Evolutionary conservation across 768 basidiomycete genomes (phyloP).

Genomic region (Suillus subaureus): DNA sequence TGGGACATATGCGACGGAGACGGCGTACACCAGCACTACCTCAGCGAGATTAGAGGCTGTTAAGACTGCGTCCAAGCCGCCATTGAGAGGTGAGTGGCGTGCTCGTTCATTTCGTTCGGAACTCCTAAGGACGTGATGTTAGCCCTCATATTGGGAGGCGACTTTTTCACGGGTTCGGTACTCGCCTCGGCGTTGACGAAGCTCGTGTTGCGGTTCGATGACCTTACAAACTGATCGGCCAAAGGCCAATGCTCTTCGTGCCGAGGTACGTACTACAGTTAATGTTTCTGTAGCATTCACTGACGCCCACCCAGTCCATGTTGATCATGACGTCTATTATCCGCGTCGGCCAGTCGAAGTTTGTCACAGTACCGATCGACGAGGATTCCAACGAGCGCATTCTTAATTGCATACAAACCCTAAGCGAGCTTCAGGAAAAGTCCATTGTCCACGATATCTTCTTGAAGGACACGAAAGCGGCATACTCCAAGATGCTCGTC

Average conservation of each 20-base stretch:
- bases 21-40: conserved; percentile 72
- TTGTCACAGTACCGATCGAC: conserved; percentile 92
- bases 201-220: conserved; percentile 75
- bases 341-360: conserved; percentile 96
- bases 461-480: conserved; percentile 84
- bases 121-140: background rate
- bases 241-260: conserved; percentile 30
- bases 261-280: background rate
- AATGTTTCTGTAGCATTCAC: background rate
- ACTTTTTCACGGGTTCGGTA: conserved; percentile 95
- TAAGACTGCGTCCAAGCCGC: conserved; percentile 88
- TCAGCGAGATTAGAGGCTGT: conserved; percentile 75
- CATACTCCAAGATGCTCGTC: conserved; percentile 93
- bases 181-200: conserved; percentile 91
- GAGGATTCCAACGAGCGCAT: conserved; percentile 97
- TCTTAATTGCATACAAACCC: conserved; percentile 91
- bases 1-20: conserved; percentile 98
- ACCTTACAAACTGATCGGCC: conserved; percentile 51
- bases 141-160: conserved; percentile 91
- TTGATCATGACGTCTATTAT: conserved; percentile 97
- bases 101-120: background rate
- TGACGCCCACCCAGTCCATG: conserved; percentile 64
- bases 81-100: conserved; percentile 66
- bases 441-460: conserved; percentile 69
- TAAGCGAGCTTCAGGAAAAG: conserved; percentile 74